Percentiles rank a stretch among this genome's conserved stretches.
These are phyloP conservation scores for Paecilomyces sp. DNA, from an alignment of 2,329 filamentous ascomycete genomes.

Conservation along the genomic window DNA sequence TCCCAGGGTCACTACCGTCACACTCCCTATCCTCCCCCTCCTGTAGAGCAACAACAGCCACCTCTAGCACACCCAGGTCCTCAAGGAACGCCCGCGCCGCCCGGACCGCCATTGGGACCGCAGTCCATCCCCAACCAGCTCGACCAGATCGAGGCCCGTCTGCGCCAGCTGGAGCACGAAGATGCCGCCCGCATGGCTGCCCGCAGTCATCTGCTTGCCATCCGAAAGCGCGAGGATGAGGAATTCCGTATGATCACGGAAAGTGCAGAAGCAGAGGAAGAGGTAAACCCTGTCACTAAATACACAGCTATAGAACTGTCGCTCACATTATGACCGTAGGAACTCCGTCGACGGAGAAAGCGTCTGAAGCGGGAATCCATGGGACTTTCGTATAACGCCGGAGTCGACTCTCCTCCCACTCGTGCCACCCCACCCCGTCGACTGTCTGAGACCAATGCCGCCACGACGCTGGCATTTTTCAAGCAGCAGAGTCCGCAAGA, in stretches of 20 bases:
- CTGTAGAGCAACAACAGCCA: conserved; percentile 1
- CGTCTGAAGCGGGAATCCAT: conserved; percentile 34
- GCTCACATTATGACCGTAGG: conserved; percentile 14
- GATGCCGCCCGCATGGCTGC: conserved; percentile 31
- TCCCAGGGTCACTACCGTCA: conserved; percentile 18
- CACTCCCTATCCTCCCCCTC: conserved; percentile 8
- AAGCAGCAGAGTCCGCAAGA: conserved; percentile 35
- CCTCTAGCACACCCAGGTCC: not conserved
- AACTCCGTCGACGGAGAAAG: conserved; percentile 32
- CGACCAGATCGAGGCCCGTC: conserved; percentile 31
- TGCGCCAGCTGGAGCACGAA: conserved; percentile 33
- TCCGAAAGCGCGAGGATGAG: conserved; percentile 34
- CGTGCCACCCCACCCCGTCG: conserved; percentile 31
- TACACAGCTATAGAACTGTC: not conserved
- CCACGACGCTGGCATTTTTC: conserved; percentile 34
- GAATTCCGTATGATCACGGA: conserved; percentile 34
- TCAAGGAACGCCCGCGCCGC: not conserved
- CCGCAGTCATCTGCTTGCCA: conserved; percentile 27
- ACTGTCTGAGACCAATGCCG: conserved; percentile 33
- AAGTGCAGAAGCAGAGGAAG: conserved; percentile 32
- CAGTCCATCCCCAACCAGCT: conserved; percentile 18
- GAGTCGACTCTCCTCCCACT: conserved; percentile 30
- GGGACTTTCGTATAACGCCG: conserved; percentile 27
- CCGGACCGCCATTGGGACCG: conserved; percentile 10
- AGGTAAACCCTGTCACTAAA: conserved; percentile 19